Evolutionary conservation across 2,329 filamentous ascomycete species (phyloP), one percentile per base, ranked within the genome.

Genomic region (Xylaria multiplex): DNA sequence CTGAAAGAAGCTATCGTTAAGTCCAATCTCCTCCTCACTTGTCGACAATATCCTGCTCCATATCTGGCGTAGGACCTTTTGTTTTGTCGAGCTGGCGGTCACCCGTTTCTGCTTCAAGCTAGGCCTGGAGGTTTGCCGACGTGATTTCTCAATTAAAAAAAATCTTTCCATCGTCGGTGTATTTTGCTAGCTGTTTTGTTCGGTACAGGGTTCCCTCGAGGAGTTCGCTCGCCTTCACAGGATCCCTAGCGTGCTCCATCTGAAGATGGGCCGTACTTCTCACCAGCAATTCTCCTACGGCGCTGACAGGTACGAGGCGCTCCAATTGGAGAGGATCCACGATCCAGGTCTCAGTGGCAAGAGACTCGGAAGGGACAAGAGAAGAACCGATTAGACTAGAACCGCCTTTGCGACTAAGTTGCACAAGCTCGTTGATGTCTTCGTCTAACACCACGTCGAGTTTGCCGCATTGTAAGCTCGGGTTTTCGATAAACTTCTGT

Each of bases 1-100:
- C 2, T 82, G 81, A 80, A 89, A 88, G 77, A 89, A 89, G 76
- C 84, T 86, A 70, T 88, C 83, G 11, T 87, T 82, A 1, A 83
- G 76, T 1, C 83, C 80, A 19, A 88, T 85, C 1, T 82, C 77
- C 2, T 83, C 79, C 60, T 84, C 78, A 0, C 76, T 70, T 1
- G 84, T 73, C 1, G 72, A 75, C 35, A 88, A 75, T 1, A 86
- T 80, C 3, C 78, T 78, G 40, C 81, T 79, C 85, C 86, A 88
- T 13, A 85, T 76, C 6, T 75, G 72, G 13, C 80, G 80, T 5
- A 88, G 76, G 7, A 76, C 78, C 56, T 78, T 77, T 70, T 85
- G 82, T 69, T 79, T 82, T 22, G 71, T 69, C 0, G 82, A 82
- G 1, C 78, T 80, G 0, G 77, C 78, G 0, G 79, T 79, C 2